phyloP scores from a whole-genome alignment of 1,284 basidiomycete genomes.

The Papiliotrema fonsecae region DNA sequence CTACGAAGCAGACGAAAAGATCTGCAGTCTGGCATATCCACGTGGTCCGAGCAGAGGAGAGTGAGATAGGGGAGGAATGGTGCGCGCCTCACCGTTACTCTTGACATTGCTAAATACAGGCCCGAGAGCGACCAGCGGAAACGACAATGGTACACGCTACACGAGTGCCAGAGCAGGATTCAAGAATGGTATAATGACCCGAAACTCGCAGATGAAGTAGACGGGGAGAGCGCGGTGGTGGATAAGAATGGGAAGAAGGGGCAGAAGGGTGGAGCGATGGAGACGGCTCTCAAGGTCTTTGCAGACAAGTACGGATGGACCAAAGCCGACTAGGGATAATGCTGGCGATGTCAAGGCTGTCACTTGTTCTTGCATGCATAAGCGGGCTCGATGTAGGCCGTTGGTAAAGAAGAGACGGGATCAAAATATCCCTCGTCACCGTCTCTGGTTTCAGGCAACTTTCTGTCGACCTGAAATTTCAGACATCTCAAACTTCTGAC shows the following conservation, averaged over 20 bases:
- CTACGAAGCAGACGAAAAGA: constrained; percentile 11
- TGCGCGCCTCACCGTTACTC: no score
- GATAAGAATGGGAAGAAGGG: constrained; percentile 26
- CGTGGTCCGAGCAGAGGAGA: constrained; percentile 16
- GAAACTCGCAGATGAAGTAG: neutral
- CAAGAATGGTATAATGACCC: constrained; percentile 25
- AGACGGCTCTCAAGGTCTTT: constrained; percentile 22
- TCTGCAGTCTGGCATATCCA: constrained; percentile 33
- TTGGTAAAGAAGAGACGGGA: neutral
- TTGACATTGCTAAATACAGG: constrained; percentile 19
- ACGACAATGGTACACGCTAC: constrained; percentile 23
- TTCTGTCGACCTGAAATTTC: constrained; percentile 2
- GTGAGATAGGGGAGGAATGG: constrained; percentile 25
- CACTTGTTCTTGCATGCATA: neutral
- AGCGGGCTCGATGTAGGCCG: no score
- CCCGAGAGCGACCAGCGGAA: constrained; percentile 30
- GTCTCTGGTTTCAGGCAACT: no score
- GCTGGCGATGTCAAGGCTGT: no score
- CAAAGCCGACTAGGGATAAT: no score
- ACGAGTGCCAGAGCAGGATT: constrained; percentile 18
- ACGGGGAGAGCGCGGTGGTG: constrained; percentile 3
- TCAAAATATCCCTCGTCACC: neutral
- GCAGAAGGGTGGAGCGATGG: constrained; percentile 33
- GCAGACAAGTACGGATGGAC: constrained; percentile 9
- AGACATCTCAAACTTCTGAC: no score